phyloP scores from a whole-genome alignment of 352 stramenopile genomes.

The Phytophthora tentaculata region DNA sequence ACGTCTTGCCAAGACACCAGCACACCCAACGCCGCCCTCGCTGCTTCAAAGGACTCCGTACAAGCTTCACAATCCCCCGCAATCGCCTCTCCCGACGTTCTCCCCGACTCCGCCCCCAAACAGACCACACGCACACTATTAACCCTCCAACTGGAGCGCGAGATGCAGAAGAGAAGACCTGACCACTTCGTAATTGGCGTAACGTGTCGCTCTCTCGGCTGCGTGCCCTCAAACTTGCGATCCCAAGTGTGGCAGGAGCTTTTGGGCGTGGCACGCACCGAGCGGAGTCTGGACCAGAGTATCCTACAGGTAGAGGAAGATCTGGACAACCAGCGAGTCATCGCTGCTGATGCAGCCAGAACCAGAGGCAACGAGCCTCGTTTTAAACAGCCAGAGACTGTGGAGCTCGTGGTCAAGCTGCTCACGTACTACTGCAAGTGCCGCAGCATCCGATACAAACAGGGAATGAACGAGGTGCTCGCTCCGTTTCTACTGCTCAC shows the following conservation, averaged over 20 bases:
- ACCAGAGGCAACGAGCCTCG: slow-evolving; percentile 83
- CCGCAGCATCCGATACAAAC: slow-evolving; percentile 91
- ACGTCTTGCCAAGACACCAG: not conserved
- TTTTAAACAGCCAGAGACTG: slow-evolving; percentile 78
- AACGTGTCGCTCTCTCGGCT: slow-evolving; percentile 71
- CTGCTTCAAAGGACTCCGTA: not conserved
- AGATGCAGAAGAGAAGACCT: slow-evolving; percentile 73
- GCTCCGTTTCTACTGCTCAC: slow-evolving; percentile 90
- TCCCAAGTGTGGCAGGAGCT: slow-evolving; percentile 83
- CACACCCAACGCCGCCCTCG: not conserved
- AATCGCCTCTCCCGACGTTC: not conserved
- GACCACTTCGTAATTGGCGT: slow-evolving; percentile 80
- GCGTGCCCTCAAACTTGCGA: slow-evolving; percentile 60
- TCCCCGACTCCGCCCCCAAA: slow-evolving; percentile 2
- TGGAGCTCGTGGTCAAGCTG: slow-evolving; percentile 81
- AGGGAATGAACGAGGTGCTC: slow-evolving; percentile 95
- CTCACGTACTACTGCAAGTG: slow-evolving; percentile 95
- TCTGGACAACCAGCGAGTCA: slow-evolving; percentile 91
- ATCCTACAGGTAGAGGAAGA: slow-evolving; percentile 84
- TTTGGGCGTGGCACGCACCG: slow-evolving; percentile 68
- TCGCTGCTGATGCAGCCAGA: slow-evolving; percentile 85
- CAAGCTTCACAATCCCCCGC: slow-evolving; percentile 8
- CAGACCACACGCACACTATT: slow-evolving; percentile 4
- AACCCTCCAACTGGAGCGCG: slow-evolving; percentile 52
- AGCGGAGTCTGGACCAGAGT: slow-evolving; percentile 72